Percentiles rank a stretch among this genome's conserved stretches.
These are phyloP conservation scores for Xerocomus potaroensis DNA, from an alignment of 768 basidiomycete species.

Conservation along the genomic window DNA sequence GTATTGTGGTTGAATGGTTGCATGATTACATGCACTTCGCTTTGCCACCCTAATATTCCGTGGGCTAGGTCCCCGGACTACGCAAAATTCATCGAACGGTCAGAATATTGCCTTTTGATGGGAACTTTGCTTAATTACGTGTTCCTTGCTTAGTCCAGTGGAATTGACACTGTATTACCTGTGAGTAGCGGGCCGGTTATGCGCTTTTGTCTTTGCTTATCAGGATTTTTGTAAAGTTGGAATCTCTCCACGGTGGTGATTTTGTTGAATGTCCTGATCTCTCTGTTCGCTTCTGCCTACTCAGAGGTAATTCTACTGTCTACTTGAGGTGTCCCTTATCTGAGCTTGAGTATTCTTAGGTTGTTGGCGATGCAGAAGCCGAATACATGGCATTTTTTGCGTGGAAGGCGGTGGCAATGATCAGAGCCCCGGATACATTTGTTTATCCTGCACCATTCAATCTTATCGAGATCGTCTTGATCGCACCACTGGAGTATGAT, in stretches of 20 bases:
- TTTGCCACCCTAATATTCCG: neutral
- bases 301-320: slow-evolving; percentile 61
- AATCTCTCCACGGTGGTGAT: slow-evolving; percentile 79
- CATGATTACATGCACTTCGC: too few relatives aligned
- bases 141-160: slow-evolving; percentile 35
- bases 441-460: slow-evolving; percentile 94
- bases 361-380: slow-evolving; percentile 80
- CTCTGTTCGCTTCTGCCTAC: slow-evolving; percentile 92
- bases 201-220: neutral
- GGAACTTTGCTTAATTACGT: neutral
- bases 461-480: slow-evolving; percentile 70
- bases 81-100: slow-evolving; percentile 51
- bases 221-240: slow-evolving; percentile 48
- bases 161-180: slow-evolving; percentile 76
- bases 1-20: too few relatives aligned
- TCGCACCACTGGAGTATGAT: slow-evolving; percentile 84
- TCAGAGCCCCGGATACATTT: slow-evolving; percentile 75
- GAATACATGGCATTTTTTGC: slow-evolving; percentile 92
- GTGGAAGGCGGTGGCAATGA: slow-evolving; percentile 79
- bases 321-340: neutral
- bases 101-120: neutral
- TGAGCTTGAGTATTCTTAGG: slow-evolving; percentile 37
- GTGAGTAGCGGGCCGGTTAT: slow-evolving; percentile 39
- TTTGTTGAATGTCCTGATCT: slow-evolving; percentile 90
- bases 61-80: slow-evolving; percentile 61